Evolutionary conservation across 2,329 filamentous ascomycete genomes (phyloP).

Genomic region (Cladophialophora yegresii): DNA sequence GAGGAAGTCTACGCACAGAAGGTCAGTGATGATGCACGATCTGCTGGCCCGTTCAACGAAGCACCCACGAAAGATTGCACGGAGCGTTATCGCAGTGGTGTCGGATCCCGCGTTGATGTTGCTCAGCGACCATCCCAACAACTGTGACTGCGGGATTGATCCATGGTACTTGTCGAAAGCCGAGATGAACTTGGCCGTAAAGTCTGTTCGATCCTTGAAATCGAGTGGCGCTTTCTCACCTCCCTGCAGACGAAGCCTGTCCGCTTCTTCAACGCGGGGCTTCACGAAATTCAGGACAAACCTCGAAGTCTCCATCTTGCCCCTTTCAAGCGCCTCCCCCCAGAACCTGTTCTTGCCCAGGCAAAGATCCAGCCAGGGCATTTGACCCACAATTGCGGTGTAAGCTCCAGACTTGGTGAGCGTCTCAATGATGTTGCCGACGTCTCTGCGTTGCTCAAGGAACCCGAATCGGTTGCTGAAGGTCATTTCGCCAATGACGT

Average conservation of each 20-base stretch:
- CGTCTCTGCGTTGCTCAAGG: conserved; percentile 41
- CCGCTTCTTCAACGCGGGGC: conserved; percentile 61
- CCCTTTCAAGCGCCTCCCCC: conserved; percentile 53
- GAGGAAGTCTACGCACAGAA: conserved; percentile 1
- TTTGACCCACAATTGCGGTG: conserved; percentile 28
- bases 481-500: conserved; percentile 40
- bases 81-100: conserved; percentile 42
- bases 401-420: conserved; percentile 34
- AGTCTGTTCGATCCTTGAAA: conserved; percentile 31
- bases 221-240: conserved; percentile 17
- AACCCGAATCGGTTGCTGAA: conserved; percentile 43
- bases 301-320: conserved; percentile 67
- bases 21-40: not conserved
- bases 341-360: conserved; percentile 32
- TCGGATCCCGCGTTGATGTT: conserved; percentile 43
- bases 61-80: conserved; percentile 38
- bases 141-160: conserved; percentile 19
- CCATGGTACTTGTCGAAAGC: conserved; percentile 36
- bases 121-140: conserved; percentile 40
- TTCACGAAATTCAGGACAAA: conserved; percentile 72
- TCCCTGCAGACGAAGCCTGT: conserved; percentile 51
- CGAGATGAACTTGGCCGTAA: conserved; percentile 32
- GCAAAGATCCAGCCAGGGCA: conserved; percentile 31
- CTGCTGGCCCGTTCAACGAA: conserved; percentile 29
- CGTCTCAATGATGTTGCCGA: conserved; percentile 43